Percentiles rank a stretch among this genome's conserved stretches.
Evolutionary conservation across 2,329 filamentous ascomycete genomes (phyloP).

Genomic region (Lachnum nothofagi): DNA sequence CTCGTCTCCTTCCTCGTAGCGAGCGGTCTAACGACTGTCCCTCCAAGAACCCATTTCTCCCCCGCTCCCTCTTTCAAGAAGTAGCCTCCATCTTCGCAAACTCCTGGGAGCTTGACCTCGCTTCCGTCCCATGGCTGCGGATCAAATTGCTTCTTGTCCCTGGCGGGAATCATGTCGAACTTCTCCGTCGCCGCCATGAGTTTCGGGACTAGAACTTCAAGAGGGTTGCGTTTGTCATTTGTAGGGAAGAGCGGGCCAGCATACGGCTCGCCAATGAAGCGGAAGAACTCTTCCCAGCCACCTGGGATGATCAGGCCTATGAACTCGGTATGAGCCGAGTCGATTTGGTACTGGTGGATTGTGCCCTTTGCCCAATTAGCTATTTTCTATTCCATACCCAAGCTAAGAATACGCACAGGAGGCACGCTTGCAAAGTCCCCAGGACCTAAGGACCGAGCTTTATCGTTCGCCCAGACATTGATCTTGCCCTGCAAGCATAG

Average conservation of each 20-base stretch:
- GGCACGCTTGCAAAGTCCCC: slow-evolving; percentile 56
- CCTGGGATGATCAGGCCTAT: slow-evolving; percentile 51
- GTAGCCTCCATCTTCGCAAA: slow-evolving; percentile 38
- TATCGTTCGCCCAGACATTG: slow-evolving; percentile 54
- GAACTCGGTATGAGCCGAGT: slow-evolving; percentile 50
- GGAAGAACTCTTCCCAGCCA: slow-evolving; percentile 58
- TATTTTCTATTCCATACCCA: not conserved
- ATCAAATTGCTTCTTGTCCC: slow-evolving; percentile 43
- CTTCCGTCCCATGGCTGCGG: slow-evolving; percentile 38
- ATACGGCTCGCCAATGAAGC: slow-evolving; percentile 50
- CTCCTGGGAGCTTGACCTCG: slow-evolving; percentile 39
- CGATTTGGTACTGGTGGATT: slow-evolving; percentile 51
- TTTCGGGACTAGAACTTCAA: slow-evolving; percentile 47
- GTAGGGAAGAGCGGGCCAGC: slow-evolving; percentile 46
- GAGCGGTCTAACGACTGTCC: slow-evolving; percentile 43
- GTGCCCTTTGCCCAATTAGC: slow-evolving; percentile 36
- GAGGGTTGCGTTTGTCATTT: slow-evolving; percentile 47
- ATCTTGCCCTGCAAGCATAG: slow-evolving; percentile 50
- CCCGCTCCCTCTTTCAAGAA: slow-evolving; percentile 49
- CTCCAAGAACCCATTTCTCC: slow-evolving; percentile 42
- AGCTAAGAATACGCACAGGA: slow-evolving; percentile 37
- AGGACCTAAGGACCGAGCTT: slow-evolving; percentile 47
- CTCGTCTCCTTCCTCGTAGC: slow-evolving; percentile 43
- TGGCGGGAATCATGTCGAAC: slow-evolving; percentile 51
- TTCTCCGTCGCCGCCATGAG: slow-evolving; percentile 50